Percentiles rank a stretch among this genome's conserved stretches.
phyloP scores from a whole-genome alignment of 352 stramenopile genomes.

The Globisporangium polare region DNA sequence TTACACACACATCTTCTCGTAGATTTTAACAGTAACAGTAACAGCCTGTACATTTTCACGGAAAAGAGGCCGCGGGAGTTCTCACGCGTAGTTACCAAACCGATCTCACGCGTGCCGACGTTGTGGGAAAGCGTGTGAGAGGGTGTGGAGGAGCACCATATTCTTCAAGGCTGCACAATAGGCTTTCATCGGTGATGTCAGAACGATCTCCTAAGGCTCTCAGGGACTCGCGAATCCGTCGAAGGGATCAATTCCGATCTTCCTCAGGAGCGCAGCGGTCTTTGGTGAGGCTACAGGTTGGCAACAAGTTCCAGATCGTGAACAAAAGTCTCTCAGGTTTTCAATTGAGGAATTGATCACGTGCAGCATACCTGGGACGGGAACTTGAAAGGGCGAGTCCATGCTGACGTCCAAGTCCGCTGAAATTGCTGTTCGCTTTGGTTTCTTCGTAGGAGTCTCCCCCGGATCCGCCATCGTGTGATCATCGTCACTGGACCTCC shows the following conservation, averaged over 20 bases:
- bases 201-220: too few relatives aligned
- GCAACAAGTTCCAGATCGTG: background rate
- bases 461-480: constrained; percentile 6
- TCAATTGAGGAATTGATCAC: background rate
- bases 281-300: constrained; percentile 7
- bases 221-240: constrained; percentile 3
- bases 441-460: constrained; percentile 15
- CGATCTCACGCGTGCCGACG: too few relatives aligned
- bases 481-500: background rate
- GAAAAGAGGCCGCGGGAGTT: too few relatives aligned
- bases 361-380: constrained; percentile 36
- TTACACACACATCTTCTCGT: background rate
- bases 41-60: too few relatives aligned
- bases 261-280: constrained; percentile 12
- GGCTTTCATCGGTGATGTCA: too few relatives aligned
- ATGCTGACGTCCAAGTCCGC: constrained; percentile 6
- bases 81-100: too few relatives aligned
- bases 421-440: constrained; percentile 10
- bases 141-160: too few relatives aligned
- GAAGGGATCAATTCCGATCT: constrained; percentile 14
- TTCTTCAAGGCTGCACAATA: too few relatives aligned
- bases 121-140: too few relatives aligned
- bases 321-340: background rate
- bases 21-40: constrained; percentile 8
- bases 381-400: constrained; percentile 32